Evolutionary conservation across 2,329 filamentous ascomycete species (phyloP), one percentile per base, ranked within the genome.

Genomic region (Periconia sp.): DNA sequence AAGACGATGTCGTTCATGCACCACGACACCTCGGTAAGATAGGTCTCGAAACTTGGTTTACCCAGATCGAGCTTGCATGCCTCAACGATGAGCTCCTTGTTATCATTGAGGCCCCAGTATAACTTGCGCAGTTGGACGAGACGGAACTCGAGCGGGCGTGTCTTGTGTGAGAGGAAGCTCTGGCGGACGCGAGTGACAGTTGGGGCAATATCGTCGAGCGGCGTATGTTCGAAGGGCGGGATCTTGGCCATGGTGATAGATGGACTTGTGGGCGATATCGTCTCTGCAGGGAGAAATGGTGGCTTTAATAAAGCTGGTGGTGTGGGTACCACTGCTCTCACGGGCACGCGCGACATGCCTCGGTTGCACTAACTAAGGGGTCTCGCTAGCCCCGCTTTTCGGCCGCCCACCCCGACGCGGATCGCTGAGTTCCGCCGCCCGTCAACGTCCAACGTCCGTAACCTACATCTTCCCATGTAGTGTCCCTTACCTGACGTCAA

Each of bases 91-190:
- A 86, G 81, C 32, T 83, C 76, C 43, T 85, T 80, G 67, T 89
- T 86, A 76, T 97, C 92, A 54, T 84, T 84, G 56, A 96, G 70
- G 6, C 82, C 91, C 94, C 94, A 97, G 78, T 96, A 97, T 43
- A 97, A 85, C 79, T 91, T 92, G 59, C 92, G 87, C 48, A 99
- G 83, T 78, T 97, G 94, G 40, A 83, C 79, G 51, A 92, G 78
- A 52, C 94, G 85, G 75, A 87, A 97, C 61, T 89, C 81, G 48
- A 96, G 67, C 40, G 89, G 81, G 66, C 90, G 90, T 30, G 92
- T 96, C 73, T 86, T 88, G 69, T 91, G 85, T 13, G 88, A 81
- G 57, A 80, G 79, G 73, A 89, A 97, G n/a, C 86, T 84, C 37
- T 78, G 73, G 63, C 85, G 85, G 30, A 87, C 73, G 5, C 74